These are phyloP conservation scores for Ambrosia trifida DNA, from an alignment of 129 eudicot species.

Conservation along the genomic window DNA sequence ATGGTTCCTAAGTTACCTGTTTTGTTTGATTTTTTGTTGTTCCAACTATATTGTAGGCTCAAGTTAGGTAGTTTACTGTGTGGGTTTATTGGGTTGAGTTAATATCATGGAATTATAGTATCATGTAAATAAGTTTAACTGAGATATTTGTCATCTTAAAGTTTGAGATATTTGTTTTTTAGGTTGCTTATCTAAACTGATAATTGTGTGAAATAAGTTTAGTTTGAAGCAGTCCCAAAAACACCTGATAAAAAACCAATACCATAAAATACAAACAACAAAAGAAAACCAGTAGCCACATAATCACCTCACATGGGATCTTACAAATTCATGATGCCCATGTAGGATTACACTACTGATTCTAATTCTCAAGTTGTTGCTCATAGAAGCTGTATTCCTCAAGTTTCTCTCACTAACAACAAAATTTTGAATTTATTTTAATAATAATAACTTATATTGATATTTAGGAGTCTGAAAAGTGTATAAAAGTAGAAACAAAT, in stretches of 20 bases:
- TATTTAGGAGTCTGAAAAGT: not conserved
- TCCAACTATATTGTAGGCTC: no score
- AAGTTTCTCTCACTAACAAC: slow-evolving; percentile 84
- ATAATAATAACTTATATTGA: not conserved
- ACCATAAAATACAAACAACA: not conserved
- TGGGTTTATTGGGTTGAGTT: no score
- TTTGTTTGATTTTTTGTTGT: no score
- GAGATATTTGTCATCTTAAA: no score
- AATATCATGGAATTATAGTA: no score
- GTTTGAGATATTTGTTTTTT: no score
- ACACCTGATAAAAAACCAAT: not conserved
- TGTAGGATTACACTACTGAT: slow-evolving; percentile 32
- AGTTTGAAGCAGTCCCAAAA: not conserved
- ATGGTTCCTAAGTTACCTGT: no score
- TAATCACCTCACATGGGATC: slow-evolving; percentile 4
- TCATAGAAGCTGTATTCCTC: slow-evolving; percentile 66
- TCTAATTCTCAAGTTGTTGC: slow-evolving; percentile 48
- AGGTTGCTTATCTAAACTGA: not conserved
- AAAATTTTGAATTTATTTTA: not conserved
- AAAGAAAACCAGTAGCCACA: not conserved
- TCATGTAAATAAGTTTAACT: no score
- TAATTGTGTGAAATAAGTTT: not conserved
- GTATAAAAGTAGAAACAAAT: slow-evolving; percentile 13
- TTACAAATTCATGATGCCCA: slow-evolving; percentile 1
- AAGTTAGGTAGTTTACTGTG: no score